Evolutionary conservation across 495 filamentous ascomycete genomes (phyloP).

Genomic region (Aspergillus sclerotiicarbonarius): DNA sequence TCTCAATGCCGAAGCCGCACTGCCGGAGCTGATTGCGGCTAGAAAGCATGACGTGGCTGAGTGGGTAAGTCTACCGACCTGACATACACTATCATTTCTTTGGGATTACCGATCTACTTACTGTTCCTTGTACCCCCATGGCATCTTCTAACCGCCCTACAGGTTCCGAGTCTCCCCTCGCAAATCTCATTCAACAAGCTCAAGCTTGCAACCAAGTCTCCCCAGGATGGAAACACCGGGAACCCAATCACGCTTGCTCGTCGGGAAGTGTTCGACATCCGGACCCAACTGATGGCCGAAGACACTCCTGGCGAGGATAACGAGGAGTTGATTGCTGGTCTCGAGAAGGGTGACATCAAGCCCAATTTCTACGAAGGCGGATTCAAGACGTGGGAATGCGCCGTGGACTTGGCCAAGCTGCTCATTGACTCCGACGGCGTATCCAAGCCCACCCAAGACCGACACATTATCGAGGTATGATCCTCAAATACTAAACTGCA

Average conservation of each 20-base stretch:
- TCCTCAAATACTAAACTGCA: background rate
- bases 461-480: slow-evolving; percentile 73
- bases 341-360: slow-evolving; percentile 81
- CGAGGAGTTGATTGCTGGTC: slow-evolving; percentile 49
- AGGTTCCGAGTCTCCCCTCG: slow-evolving; percentile 70
- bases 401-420: slow-evolving; percentile 78
- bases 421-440: slow-evolving; percentile 19
- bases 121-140: slow-evolving; percentile 7
- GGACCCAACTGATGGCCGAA: slow-evolving; percentile 91
- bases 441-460: slow-evolving; percentile 33
- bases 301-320: slow-evolving; percentile 52
- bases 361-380: slow-evolving; percentile 94
- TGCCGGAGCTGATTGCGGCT: slow-evolving; percentile 36
- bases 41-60: slow-evolving; percentile 43
- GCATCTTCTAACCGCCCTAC: slow-evolving; percentile 43
- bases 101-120: too few relatives aligned
- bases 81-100: background rate
- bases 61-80: slow-evolving; percentile 39
- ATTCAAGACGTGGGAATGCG: slow-evolving; percentile 99
- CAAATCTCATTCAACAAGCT: slow-evolving; percentile 73
- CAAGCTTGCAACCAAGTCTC: slow-evolving; percentile 52
- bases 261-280: slow-evolving; percentile 89
- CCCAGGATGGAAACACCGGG: slow-evolving; percentile 37
- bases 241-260: slow-evolving; percentile 59
- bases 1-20: slow-evolving; percentile 14